Percentiles rank a stretch among this genome's conserved stretches.
phyloP scores from a whole-genome alignment of 805 yeast species.

The Saccharomycopsis sp. region DNA sequence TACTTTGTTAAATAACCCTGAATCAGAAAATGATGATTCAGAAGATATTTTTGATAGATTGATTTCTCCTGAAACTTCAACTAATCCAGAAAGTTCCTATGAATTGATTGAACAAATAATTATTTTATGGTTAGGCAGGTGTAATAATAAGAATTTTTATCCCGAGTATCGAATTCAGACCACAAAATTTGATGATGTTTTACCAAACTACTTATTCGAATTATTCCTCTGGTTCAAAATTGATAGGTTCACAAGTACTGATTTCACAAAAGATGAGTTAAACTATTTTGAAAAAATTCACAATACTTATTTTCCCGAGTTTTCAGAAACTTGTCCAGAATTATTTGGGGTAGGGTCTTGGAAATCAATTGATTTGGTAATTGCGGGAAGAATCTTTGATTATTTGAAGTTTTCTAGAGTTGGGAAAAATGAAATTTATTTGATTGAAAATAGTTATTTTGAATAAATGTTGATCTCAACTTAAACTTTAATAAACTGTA shows the following conservation, averaged over 20 bases:
- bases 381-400: slow-evolving; percentile 6
- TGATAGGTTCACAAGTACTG: slow-evolving; percentile 1
- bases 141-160: slow-evolving; percentile 30
- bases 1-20: not conserved
- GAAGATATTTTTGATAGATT: not conserved
- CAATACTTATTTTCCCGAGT: not conserved
- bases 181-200: slow-evolving; percentile 4
- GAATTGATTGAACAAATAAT: slow-evolving; percentile 41
- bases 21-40: not conserved
- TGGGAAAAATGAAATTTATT: slow-evolving; percentile 8
- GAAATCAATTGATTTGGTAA: slow-evolving; percentile 6
- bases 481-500: too few relatives aligned
- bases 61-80: slow-evolving; percentile 27
- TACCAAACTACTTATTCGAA: slow-evolving; percentile 10
- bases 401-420: slow-evolving; percentile 4
- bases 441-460: slow-evolving; percentile 1
- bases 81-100: slow-evolving; percentile 40
- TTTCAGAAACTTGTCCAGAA: not conserved
- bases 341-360: slow-evolving; percentile 5
- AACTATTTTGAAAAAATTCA: not conserved
- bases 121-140: slow-evolving; percentile 53
- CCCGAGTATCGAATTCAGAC: slow-evolving; percentile 5
- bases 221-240: slow-evolving; percentile 10
- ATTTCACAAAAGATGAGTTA: not conserved
- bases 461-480: not conserved